Percentiles rank a stretch among this genome's conserved stretches.
These are phyloP conservation scores for Yamadazyma diospyri DNA, from an alignment of 1,139 yeast genomes.

Conservation along the genomic window DNA sequence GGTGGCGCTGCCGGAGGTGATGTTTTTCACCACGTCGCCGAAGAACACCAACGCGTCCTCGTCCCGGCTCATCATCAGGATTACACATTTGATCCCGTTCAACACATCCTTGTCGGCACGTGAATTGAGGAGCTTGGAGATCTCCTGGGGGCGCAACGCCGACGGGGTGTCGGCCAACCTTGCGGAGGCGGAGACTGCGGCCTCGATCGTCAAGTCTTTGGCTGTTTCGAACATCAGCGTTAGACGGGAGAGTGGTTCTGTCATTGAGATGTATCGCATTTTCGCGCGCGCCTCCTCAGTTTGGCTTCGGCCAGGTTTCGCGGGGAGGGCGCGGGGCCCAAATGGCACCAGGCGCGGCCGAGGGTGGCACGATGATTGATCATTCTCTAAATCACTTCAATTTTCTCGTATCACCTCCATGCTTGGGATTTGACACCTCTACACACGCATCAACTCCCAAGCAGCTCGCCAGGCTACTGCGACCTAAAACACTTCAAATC, in stretches of 20 bases:
- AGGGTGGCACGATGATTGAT: too few species aligned
- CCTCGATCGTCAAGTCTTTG: slow-evolving; percentile 72
- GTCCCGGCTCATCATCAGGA: slow-evolving; percentile 64
- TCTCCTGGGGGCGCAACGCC: slow-evolving; percentile 58
- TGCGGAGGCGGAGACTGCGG: slow-evolving; percentile 76
- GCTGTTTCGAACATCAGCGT: slow-evolving; percentile 71
- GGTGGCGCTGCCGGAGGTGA: slow-evolving; percentile 67
- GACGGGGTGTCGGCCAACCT: slow-evolving; percentile 56
- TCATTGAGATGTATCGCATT: too few species aligned
- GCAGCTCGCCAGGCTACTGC: too few species aligned
- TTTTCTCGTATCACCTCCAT: too few species aligned
- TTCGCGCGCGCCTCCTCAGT: too few species aligned
- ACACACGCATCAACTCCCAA: too few species aligned
- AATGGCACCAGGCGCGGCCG: too few species aligned
- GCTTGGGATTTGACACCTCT: too few species aligned
- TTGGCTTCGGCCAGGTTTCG: too few species aligned
- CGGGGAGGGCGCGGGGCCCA: too few species aligned
- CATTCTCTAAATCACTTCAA: too few species aligned
- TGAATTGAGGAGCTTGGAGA: slow-evolving; percentile 64
- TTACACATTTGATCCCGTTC: slow-evolving; percentile 73
- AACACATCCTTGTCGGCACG: slow-evolving; percentile 67
- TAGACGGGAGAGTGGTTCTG: slow-evolving; percentile 40
- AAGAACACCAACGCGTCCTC: slow-evolving; percentile 62
- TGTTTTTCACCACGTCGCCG: slow-evolving; percentile 87
- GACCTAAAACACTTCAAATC: too few species aligned